Evolutionary conservation across 2,329 filamentous ascomycete species (phyloP), one percentile per base, ranked within the genome.

Genomic region (Rhinocladiella mackenziei): DNA sequence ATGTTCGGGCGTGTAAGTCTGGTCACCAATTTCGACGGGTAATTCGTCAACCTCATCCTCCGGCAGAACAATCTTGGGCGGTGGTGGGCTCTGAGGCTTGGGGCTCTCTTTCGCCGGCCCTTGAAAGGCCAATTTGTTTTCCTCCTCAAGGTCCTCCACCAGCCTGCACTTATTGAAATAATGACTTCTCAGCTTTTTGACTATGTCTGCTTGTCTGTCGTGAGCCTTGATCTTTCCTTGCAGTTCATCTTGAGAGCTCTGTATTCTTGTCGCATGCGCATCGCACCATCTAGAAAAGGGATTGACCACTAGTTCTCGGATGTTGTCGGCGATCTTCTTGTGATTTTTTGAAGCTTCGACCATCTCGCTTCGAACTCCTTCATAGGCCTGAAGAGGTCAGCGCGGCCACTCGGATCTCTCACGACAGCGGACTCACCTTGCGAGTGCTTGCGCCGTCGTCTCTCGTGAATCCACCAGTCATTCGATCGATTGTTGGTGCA

Each of bases 151-250:
- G 62, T 98, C 92, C 64, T 98, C 94, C 5, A 97, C 84, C 51
- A 96, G 73, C 37, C 94, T 84, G 65, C 92, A 98, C 70, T 97
- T 98, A 74, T 97, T 98, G 77, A 97, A 97, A 69, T 98, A 98
- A 58, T 87, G 86, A 66, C 86, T 95, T 54, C 92, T 82, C 58
- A 96, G 78, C 70, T 97, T 97, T 75, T 89, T 88, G 50, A 95
- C 88, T 14, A 78, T 67, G 51, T 98, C 92, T 46, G 85, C 84
- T 66, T 98, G 94, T 56, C 86, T 86, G 63, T 95, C 88, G 65
- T 97, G 89, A 50, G 86, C 78, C 72, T 95, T 96, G 68, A 97
- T 89, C 46, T 88, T 85, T 35, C 75, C 70, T 66, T 97, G 91
- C 15, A 98, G 78, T 59, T 96, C 89, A 58, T 97, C 92, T 64